A percentile compares a stretch with the other conserved stretches of the same genome.
Evolutionary conservation across 1,284 basidiomycete genomes (phyloP).

Genomic region (Thelephora terrestris): DNA sequence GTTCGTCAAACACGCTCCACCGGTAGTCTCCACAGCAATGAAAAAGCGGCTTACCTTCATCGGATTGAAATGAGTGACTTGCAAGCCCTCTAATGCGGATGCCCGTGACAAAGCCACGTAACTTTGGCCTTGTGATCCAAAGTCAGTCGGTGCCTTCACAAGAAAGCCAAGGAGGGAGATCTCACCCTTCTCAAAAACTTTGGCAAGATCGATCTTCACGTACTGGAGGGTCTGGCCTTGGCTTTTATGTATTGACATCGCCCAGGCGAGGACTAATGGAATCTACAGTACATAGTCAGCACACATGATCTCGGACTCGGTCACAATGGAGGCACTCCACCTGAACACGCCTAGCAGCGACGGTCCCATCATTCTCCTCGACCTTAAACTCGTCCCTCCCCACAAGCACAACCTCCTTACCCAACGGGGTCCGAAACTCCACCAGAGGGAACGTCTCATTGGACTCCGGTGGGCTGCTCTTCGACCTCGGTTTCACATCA

Average conservation of each 20-base stretch:
- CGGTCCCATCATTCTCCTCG: conserved; percentile 34
- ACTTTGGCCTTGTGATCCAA: conserved; percentile 55
- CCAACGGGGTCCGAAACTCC: conserved; percentile 61
- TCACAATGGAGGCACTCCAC: conserved; percentile 27
- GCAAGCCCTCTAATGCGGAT: conserved; percentile 82
- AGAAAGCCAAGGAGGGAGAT: conserved; percentile 2
- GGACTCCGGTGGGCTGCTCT: conserved; percentile 22
- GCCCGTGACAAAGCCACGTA: conserved; percentile 96
- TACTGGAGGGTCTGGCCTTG: conserved; percentile 85
- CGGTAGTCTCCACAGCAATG: not conserved
- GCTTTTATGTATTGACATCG: conserved; percentile 92
- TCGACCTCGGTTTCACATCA: conserved; percentile 20
- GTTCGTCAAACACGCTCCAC: not conserved
- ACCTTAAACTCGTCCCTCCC: conserved; percentile 30
- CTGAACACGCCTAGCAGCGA: conserved; percentile 39
- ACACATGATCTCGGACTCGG: not conserved
- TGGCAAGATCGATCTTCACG: conserved; percentile 73
- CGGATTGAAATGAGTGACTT: conserved; percentile 81
- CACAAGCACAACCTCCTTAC: conserved; percentile 48
- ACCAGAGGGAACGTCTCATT: conserved; percentile 58
- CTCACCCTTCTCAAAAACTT: conserved; percentile 83
- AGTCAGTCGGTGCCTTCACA: not conserved
- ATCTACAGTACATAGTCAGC: conserved; percentile 29
- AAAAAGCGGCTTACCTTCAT: conserved; percentile 42
- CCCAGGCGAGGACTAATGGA: conserved; percentile 84